phyloP scores from a whole-genome alignment of 2,329 filamentous ascomycete species.

The Colletotrichum sp. region DNA sequence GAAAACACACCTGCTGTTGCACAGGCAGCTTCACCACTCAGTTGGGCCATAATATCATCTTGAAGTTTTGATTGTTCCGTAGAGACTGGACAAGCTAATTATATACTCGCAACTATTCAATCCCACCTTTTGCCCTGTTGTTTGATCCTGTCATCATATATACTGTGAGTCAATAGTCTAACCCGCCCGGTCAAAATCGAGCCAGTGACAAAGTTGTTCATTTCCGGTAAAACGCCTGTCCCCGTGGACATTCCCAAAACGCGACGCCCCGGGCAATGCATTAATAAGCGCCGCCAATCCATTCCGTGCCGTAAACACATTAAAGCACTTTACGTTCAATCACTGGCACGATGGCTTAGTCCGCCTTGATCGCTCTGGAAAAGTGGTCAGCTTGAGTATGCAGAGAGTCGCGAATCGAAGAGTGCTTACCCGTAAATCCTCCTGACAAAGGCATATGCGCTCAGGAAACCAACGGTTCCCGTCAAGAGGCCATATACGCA shows the following conservation, averaged over 20 bases:
- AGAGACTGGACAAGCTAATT: conserved; percentile 1
- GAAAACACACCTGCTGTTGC: neutral
- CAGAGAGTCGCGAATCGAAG: neutral
- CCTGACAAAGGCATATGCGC: conserved; percentile 82
- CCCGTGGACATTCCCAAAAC: neutral
- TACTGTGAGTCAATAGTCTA: neutral
- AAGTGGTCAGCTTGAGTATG: conserved; percentile 4
- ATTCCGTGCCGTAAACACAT: neutral
- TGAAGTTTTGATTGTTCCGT: neutral
- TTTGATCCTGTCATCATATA: conserved; percentile 11
- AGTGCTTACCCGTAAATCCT: conserved; percentile 77
- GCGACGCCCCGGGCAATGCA: conserved; percentile 10
- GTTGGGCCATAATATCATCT: neutral
- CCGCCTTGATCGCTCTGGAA: conserved; percentile 56
- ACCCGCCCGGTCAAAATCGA: neutral
- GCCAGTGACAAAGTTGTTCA: neutral
- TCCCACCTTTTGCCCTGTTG: neutral
- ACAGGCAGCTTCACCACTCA: neutral
- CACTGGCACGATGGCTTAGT: conserved; percentile 32
- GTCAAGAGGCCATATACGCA: conserved; percentile 81
- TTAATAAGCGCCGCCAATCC: neutral
- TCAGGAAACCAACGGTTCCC: conserved; percentile 84
- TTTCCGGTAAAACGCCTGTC: conserved; percentile 10
- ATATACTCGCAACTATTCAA: conserved; percentile 3
- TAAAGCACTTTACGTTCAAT: neutral